Evolutionary conservation across 2,329 filamentous ascomycete species (phyloP), one percentile per base, ranked within the genome.

Genomic region (Clonostachys chloroleuca): DNA sequence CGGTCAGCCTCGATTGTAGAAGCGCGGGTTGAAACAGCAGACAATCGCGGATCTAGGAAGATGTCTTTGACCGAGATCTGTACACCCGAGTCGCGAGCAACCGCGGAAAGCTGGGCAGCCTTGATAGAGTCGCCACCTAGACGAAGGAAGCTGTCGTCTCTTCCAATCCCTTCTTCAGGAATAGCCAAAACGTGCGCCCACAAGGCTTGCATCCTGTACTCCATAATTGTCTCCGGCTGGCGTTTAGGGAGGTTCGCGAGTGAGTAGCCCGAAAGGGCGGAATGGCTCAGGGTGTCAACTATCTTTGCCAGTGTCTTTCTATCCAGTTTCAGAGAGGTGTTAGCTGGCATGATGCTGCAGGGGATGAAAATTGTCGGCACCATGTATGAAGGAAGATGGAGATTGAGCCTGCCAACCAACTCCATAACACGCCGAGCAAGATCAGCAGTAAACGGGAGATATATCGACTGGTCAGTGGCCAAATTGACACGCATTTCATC

Each of bases 71-170:
- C 48, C 1, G 49, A 47, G 5, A 56, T n/a, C 2, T 13, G 8
- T 6, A 54, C 39, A 5, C 51, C 47, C 2, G 17, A 20, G 14
- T 44, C 33, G 13, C 52, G 48, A 13, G 49, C 46, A 6, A 41
- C 12, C 9, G 49, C 37, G 6, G 45, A 51, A 2, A 60, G 39
- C 6, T 46, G 47, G 47, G 61, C 60, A 5, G 60, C 59, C 5
- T 41, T 42, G 20, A 62, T 50, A 0, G 62, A 65, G 43, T 64
- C 55, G 5, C 62, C 62, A 1, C 62, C 62, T 5, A 64, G 43
- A 6, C 49, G 47, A 42, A 65, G 55, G 47, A 65, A 65, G 48
- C 51, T 56, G 36, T 59, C 56, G 9, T 45, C 12, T 18, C 13
- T 17, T 10, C 50, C 48, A 13, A 49, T 34, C 6, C 34, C 35